These are phyloP conservation scores for Thalassiosira gravida DNA, from an alignment of 352 stramenopile species.

Conservation along the genomic window DNA sequence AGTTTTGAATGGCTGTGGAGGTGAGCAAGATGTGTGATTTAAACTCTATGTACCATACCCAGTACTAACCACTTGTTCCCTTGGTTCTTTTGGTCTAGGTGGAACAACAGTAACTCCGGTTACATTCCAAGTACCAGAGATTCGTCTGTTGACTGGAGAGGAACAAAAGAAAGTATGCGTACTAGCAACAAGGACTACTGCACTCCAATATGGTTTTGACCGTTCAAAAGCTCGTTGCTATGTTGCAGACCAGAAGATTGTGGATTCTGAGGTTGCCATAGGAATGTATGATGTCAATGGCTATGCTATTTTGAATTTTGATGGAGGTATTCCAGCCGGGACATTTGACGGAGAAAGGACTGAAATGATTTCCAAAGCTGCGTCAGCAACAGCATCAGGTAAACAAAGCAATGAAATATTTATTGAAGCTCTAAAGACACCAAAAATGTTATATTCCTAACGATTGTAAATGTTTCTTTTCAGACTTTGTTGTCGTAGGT, in stretches of 20 bases:
- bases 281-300: conserved; percentile 43
- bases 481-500: conserved; percentile 42
- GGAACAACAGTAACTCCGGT: neutral
- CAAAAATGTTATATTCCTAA: no score
- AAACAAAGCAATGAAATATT: no score
- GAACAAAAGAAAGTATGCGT: conserved; percentile 16
- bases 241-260: conserved; percentile 9
- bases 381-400: conserved; percentile 37
- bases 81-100: no score
- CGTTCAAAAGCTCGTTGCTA: conserved; percentile 5
- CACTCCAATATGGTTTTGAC: neutral
- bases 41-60: no score
- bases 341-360: conserved; percentile 15
- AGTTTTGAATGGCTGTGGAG: conserved; percentile 47
- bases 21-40: conserved; percentile 12
- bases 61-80: no score
- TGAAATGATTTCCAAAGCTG: conserved; percentile 15
- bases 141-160: conserved; percentile 3
- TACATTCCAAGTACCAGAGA: conserved; percentile 1
- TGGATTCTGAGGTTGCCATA: conserved; percentile 25
- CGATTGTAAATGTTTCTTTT: no score
- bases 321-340: conserved; percentile 8
- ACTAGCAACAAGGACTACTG: neutral
- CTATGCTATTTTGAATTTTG: conserved; percentile 45
- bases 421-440: no score